Evolutionary conservation across 495 filamentous ascomycete genomes (phyloP), one percentile per base, ranked within the genome.

Genomic region (Aspergillus heteromorphus): DNA sequence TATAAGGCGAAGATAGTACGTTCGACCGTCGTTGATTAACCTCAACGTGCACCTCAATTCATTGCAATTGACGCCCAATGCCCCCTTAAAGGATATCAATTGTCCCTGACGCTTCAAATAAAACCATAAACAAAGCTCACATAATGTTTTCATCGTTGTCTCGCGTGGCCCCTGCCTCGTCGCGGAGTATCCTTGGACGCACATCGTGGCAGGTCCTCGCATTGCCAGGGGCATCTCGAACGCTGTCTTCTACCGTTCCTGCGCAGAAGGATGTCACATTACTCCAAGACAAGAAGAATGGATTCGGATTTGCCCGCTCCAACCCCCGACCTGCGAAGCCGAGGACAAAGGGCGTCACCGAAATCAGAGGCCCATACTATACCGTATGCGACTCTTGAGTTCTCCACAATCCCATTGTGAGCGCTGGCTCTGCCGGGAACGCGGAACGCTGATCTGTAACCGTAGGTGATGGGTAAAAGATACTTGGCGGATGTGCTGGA

Each of bases 351-450:
- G 76, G 70, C 2, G 77, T 81, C 13, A 83, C 80, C 1, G 79
- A 82, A 56, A 83, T 83, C 51, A 66, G 80, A 20, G 80, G 80
- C 0, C 79, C 78, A 2, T 83, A 82, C 63, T 83, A 83, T 54
- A 74, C 71, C 0, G 77, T 76, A 66, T 49, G 68, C 53, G 16
- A 11, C 20, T 19, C 11, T 4, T 18, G 21, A n/a, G 11, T 18
- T 16, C 13, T 16, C 9, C 17, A 16, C n/a, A 40, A 18, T n/a
- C 3, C 21, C 13, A 18, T 31, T 42, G 20, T 0, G 4, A 16
- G 21, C 21, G 4, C 2, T 30, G 16, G 21, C 43, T 16, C 8
- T 27, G 16, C 16, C 6, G 38, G 36, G 29, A 2, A 27, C 42
- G 17, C 27, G 11, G 13, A 9, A 29, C 4, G 42, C 49, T 50